Evolutionary conservation across 257 asterid genomes (phyloP), one percentile per base, ranked within the genome.

Genomic region (Fraxinus pennsylvanica): DNA sequence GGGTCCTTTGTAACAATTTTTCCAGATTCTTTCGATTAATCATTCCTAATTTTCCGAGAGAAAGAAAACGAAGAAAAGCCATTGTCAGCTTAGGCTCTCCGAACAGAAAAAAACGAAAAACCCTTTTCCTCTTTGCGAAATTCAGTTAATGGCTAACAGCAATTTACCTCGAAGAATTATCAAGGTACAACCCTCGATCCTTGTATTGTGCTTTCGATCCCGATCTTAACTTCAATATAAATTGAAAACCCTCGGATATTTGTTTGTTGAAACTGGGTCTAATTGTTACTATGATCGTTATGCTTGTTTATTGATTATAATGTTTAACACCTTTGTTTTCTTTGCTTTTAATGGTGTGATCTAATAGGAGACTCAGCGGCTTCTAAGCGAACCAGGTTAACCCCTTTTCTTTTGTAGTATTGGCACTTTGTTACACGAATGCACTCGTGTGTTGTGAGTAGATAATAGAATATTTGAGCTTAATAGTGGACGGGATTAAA

Each of bases 311-410:
- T 63, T 25, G 73, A 54, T 74, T 10, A 6, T 27, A 13, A 21
- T 68, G 29, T 74, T 81, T 72, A 33, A 81, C 35, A 78, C 52
- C 21, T 59, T 76, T 25, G 57, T 80, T 39, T 14, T 27, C 45
- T 17, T 59, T 0, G 73, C 52, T 71, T 72, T 43, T 47, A n/a
- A 39, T 6, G 19, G 27, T 79, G 9, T 80, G 47, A 29, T 82
- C 77, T 84, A 15, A 57, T 78, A 96, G 99, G 99, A 96, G 85
- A 96, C 98, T 74, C 98, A 96, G 87, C 97, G 99, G n/a, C 99
- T 93, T 82, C 94, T 96, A 38, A 93, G 99, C 88, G 98, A 96
- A 83, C 99, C 99, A 76, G 99, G 99, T 96, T 84, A 71, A 38
- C 33, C 69, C 36, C 17, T 2, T 63, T 25, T 63, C 69, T 27